Conservation (phyloP, 768 basidiomycete genomes). For the Kwoniella mangroviensis region DNA sequence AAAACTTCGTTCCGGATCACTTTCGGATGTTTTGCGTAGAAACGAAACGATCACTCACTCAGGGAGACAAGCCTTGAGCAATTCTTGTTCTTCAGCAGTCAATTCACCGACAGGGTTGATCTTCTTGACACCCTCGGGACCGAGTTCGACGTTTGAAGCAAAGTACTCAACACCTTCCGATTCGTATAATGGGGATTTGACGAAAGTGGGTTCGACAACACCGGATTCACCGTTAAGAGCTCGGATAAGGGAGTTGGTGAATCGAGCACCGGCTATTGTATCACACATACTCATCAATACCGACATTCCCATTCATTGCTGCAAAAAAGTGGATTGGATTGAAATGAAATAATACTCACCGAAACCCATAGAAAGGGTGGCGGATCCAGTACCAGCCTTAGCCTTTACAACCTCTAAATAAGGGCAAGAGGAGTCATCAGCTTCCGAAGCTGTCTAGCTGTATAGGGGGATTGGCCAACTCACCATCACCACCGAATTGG, state of each 20-base stretch:
- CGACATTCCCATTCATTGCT: too few relatives aligned
- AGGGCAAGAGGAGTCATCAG: conserved; percentile 65
- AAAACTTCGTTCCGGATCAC: neutral
- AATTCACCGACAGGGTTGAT: conserved; percentile 80
- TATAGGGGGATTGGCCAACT: conserved; percentile 67
- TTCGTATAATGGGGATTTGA: conserved; percentile 71
- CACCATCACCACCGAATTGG: conserved; percentile 97
- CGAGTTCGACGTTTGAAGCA: conserved; percentile 84
- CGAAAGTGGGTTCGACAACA: conserved; percentile 80
- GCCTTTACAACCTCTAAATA: conserved; percentile 84
- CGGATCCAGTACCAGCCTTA: conserved; percentile 90
- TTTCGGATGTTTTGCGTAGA: neutral
- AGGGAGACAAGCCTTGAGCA: conserved; percentile 78
- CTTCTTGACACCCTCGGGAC: conserved; percentile 77
- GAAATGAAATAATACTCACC: neutral
- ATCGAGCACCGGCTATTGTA: conserved; percentile 74
- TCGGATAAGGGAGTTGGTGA: conserved; percentile 77
- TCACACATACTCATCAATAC: neutral
- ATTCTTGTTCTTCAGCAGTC: conserved; percentile 71
- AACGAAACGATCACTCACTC: conserved; percentile 60
- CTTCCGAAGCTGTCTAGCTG: conserved; percentile 69
- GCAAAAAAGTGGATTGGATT: too few relatives aligned
- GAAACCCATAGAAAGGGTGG: conserved; percentile 95
- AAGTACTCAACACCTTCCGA: conserved; percentile 82
- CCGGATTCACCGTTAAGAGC: conserved; percentile 88